Evolutionary conservation across 495 filamentous ascomycete species (phyloP), one percentile per base, ranked within the genome.

Genomic region (Penicillium odoratum): DNA sequence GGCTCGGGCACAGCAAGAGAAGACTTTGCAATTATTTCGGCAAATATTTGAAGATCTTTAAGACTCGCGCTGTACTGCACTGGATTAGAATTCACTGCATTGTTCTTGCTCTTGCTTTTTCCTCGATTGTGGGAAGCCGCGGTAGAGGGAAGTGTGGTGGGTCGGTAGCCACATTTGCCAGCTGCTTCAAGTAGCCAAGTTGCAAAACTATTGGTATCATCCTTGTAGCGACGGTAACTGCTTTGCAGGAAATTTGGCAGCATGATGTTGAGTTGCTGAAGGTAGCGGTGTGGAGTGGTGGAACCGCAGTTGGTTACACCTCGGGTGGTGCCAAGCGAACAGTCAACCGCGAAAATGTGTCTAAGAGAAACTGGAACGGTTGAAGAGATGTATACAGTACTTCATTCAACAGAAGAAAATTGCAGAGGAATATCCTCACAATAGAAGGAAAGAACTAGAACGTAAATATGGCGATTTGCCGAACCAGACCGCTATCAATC

Each of bases 151-250:
- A 71, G 68, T 33, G 6, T 34, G 25, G 50, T 43, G 28, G 59
- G 61, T 61, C 65, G 61, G 59, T 66, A 65, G 56, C 68, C 65
- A 53, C 65, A 67, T 52, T 74, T 62, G 48, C 65, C 74, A 48
- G 78, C 79, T 26, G 72, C 78, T 18, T 72, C 65, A 2, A 78
- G 77, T 36, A 82, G 76, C 80, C 79, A 82, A 25, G 72, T 70
- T 44, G 79, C 79, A 42, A 82, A 72, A 1, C 57, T 61, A 51
- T 78, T 68, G 8, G 77, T 81, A 55, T 83, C 81, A 31, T 64
- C 62, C 59, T 82, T 83, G 60, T 83, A 83, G 55, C 69, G 70
- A 10, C 61, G 61, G 60, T 81, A 81, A 30, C 64, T 74, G 51
- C 70, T 72, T 55, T 70, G 60, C 13, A 81, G 63, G 46, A 62